Percentiles rank a stretch among this genome's conserved stretches.
Evolutionary conservation across 495 filamentous ascomycete genomes (phyloP).

Genomic region (Cercophora newfieldiana): DNA sequence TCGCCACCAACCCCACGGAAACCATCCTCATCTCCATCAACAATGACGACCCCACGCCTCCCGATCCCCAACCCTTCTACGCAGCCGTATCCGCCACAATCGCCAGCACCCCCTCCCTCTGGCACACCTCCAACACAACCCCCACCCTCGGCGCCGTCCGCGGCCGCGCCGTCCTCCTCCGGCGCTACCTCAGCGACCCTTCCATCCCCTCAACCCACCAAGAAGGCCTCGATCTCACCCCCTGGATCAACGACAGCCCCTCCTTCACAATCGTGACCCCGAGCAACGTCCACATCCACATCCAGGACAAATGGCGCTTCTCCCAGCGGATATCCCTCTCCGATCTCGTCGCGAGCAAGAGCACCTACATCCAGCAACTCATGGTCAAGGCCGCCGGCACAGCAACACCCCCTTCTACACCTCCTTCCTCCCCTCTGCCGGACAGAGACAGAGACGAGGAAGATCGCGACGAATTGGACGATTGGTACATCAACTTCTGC

Average conservation of each 20-base stretch:
- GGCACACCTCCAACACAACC: slow-evolving; percentile 74
- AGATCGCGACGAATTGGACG: background rate
- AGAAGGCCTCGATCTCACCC: slow-evolving; percentile 74
- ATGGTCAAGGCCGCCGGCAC: slow-evolving; percentile 25
- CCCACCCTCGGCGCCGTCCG: slow-evolving; percentile 75
- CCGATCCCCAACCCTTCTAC: slow-evolving; percentile 56
- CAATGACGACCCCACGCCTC: slow-evolving; percentile 70
- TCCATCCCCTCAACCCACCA: slow-evolving; percentile 61
- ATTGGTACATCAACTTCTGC: slow-evolving; percentile 37
- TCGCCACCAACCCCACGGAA: slow-evolving; percentile 66
- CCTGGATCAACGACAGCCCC: slow-evolving; percentile 80
- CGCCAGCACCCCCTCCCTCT: slow-evolving; percentile 44
- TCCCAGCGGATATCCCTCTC: slow-evolving; percentile 28
- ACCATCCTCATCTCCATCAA: slow-evolving; percentile 82
- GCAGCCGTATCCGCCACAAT: slow-evolving; percentile 27
- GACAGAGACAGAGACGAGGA: background rate
- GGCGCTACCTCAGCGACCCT: slow-evolving; percentile 70
- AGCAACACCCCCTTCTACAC: background rate
- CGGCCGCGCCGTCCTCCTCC: slow-evolving; percentile 78
- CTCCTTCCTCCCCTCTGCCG: background rate
- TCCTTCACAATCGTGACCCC: slow-evolving; percentile 44
- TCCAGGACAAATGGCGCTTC: slow-evolving; percentile 39
- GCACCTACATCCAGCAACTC: slow-evolving; percentile 23
- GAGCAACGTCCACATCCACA: slow-evolving; percentile 17
- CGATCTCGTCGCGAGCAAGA: slow-evolving; percentile 29